A percentile compares a stretch with the other conserved stretches of the same genome.
phyloP scores from a whole-genome alignment of 2,329 filamentous ascomycete genomes.

The Xylariaceae sp. region DNA sequence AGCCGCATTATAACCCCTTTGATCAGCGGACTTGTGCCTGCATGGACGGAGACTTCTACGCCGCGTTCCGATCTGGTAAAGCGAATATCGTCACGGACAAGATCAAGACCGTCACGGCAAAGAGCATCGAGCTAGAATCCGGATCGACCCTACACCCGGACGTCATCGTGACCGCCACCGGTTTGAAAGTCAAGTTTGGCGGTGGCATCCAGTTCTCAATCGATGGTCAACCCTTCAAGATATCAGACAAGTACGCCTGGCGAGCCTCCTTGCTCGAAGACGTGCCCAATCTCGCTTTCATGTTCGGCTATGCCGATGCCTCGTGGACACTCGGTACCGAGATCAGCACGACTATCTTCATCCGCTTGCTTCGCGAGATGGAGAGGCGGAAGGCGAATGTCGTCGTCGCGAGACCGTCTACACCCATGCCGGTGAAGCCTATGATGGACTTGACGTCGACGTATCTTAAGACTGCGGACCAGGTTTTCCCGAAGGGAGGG shows the following conservation, averaged over 20 bases:
- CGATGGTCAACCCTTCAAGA: slow-evolving; percentile 47
- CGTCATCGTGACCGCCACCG: slow-evolving; percentile 65
- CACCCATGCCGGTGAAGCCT: slow-evolving; percentile 12
- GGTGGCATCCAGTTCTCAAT: slow-evolving; percentile 49
- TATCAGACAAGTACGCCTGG: slow-evolving; percentile 54
- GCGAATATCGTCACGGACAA: slow-evolving; percentile 46
- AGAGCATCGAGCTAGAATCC: slow-evolving; percentile 43
- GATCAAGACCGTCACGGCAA: slow-evolving; percentile 46
- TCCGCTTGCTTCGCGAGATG: slow-evolving; percentile 48
- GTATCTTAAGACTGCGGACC: slow-evolving; percentile 37
- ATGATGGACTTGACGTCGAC: slow-evolving; percentile 34
- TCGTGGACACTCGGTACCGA: slow-evolving; percentile 65
- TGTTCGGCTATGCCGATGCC: slow-evolving; percentile 61
- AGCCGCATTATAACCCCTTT: slow-evolving; percentile 60
- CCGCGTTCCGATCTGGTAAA: slow-evolving; percentile 42
- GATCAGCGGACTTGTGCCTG: slow-evolving; percentile 71
- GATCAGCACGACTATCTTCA: slow-evolving; percentile 43
- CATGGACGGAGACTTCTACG: slow-evolving; percentile 53
- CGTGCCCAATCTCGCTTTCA: slow-evolving; percentile 56
- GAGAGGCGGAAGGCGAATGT: slow-evolving; percentile 23
- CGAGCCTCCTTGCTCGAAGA: slow-evolving; percentile 61
- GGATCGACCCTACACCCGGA: slow-evolving; percentile 54
- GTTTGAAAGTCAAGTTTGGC: slow-evolving; percentile 54
- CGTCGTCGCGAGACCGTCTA: slow-evolving; percentile 12
- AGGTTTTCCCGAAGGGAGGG: slow-evolving; percentile 36